phyloP scores from a whole-genome alignment of 2,329 filamentous ascomycete genomes.

The Boeremia lycopersici region DNA sequence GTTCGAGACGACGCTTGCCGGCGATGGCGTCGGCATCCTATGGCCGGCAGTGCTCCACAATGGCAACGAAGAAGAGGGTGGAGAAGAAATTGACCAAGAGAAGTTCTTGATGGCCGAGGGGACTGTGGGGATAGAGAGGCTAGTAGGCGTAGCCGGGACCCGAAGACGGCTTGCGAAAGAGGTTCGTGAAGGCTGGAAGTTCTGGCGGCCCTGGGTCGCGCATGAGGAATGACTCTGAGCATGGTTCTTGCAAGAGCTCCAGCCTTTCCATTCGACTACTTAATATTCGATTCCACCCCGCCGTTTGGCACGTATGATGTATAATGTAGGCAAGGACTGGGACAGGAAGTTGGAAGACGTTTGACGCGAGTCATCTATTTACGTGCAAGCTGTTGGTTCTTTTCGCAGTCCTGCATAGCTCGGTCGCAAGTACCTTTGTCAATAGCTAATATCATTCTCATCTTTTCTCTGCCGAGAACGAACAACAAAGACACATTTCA shows the following conservation, averaged over 20 bases:
- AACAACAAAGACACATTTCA: too few species aligned
- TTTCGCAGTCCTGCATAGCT: not conserved
- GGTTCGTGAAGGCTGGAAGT: constrained; percentile 49
- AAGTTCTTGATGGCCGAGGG: constrained; percentile 84
- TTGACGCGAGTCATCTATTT: constrained; percentile 8
- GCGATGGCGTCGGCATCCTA: constrained; percentile 90
- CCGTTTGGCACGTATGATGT: constrained; percentile 15
- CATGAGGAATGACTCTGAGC: constrained; percentile 16
- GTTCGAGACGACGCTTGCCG: constrained; percentile 88
- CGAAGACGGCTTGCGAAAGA: constrained; percentile 35
- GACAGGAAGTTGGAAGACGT: constrained; percentile 5
- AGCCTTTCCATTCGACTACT: not conserved
- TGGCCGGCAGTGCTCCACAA: constrained; percentile 92
- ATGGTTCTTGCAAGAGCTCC: not conserved
- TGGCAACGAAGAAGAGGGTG: constrained; percentile 77
- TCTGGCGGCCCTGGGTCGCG: constrained; percentile 48
- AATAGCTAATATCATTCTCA: constrained; percentile 7
- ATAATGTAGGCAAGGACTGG: constrained; percentile 6
- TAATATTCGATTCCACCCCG: constrained; percentile 16
- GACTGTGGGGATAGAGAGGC: constrained; percentile 80
- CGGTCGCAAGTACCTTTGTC: constrained; percentile 5
- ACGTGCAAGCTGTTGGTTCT: not conserved
- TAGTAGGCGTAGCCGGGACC: constrained; percentile 72
- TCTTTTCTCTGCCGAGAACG: not conserved
- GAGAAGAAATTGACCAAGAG: constrained; percentile 91